Base-by-base conservation (phyloP, 495 filamentous ascomycete genomes). In the Cercophora newfieldiana region DNA sequence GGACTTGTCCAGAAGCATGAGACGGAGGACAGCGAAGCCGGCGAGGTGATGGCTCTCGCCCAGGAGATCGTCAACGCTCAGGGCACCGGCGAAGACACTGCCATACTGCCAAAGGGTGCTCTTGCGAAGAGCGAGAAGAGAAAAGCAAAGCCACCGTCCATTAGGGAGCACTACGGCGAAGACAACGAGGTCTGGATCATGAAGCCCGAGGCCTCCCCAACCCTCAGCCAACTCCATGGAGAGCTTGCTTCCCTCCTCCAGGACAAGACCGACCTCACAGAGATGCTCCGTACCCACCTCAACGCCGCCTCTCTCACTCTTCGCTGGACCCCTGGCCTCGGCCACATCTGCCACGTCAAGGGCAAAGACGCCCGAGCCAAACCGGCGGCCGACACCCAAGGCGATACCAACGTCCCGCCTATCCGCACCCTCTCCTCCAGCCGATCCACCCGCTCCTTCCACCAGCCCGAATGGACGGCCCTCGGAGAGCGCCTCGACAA, bases 341-440 rank as follows among this genome's bases (percentile, higher is more conserved):
- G 95, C 2, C 91, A 99, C 72, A 89, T 95, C 65, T 95, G 91
- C 75, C 93, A 97, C 69, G 85, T 97, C 66, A 97, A 90, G 78
- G 92, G 92, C 29, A 94, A 89, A 75, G 88, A 96, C 68, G 80
- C n/a, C n/a, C n/a, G n/a, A n/a, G n/a, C 86, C 28, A 22, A 25
- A 31, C 63, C 68, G 0, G 26, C 58, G 7, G 4, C 59, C n/a
- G 2, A 24, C 26, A 30, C 84, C 21, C 76, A 83, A 64, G 76
- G 37, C 25, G 25, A 28, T 26, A 28, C 58, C 31, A 29, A 77
- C 30, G 65, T 83, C 26, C 70, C 79, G 1, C 78, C 79, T 21
- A 86, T 88, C 19, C 83, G 86, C 58, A 88, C 82, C 59, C 84
- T 96, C 37, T 87, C 86, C 51, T 88, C 91, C 8, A 93, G 89